These are phyloP conservation scores for Yamadazyma takamatsuzukensis DNA, from an alignment of 805 yeast species.

Conservation along the genomic window DNA sequence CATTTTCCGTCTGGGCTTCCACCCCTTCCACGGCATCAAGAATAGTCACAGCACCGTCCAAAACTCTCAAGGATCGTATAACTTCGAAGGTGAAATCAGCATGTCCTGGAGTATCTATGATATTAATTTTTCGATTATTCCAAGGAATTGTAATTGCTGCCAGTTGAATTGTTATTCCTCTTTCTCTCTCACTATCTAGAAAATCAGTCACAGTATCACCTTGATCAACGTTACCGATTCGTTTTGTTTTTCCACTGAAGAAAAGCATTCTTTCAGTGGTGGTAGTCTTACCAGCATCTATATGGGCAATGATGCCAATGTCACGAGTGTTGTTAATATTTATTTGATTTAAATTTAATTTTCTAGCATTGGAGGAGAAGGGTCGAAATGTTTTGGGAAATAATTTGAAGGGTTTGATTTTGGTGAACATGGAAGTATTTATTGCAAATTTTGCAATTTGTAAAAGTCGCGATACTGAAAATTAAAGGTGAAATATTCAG, in stretches of 20 bases:
- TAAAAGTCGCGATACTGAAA: too few relatives aligned
- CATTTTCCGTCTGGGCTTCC: slow-evolving; percentile 96
- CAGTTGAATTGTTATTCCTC: slow-evolving; percentile 95
- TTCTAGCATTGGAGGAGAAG: not conserved
- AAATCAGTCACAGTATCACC: slow-evolving; percentile 97
- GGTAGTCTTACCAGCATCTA: slow-evolving; percentile 98
- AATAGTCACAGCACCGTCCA: slow-evolving; percentile 92
- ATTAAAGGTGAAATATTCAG: too few relatives aligned
- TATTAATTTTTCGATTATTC: slow-evolving; percentile 71
- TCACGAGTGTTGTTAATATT: slow-evolving; percentile 54
- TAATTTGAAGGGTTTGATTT: too few relatives aligned
- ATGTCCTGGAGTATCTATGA: slow-evolving; percentile 97
- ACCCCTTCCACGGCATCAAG: slow-evolving; percentile 97
- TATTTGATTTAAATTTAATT: slow-evolving; percentile 21
- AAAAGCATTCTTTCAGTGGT: slow-evolving; percentile 95
- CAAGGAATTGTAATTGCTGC: slow-evolving; percentile 93
- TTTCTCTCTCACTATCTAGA: slow-evolving; percentile 79
- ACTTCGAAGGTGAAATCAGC: slow-evolving; percentile 97
- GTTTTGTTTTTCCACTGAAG: slow-evolving; percentile 72
- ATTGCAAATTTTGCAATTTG: too few relatives aligned
- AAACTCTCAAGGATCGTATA: slow-evolving; percentile 77
- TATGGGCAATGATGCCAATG: slow-evolving; percentile 97
- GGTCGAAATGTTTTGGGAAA: too few relatives aligned
- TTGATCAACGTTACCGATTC: slow-evolving; percentile 91
- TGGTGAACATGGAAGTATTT: too few relatives aligned